Base-by-base conservation (phyloP, 805 yeast species). In the Cyberlindnera amylophila region DNA sequence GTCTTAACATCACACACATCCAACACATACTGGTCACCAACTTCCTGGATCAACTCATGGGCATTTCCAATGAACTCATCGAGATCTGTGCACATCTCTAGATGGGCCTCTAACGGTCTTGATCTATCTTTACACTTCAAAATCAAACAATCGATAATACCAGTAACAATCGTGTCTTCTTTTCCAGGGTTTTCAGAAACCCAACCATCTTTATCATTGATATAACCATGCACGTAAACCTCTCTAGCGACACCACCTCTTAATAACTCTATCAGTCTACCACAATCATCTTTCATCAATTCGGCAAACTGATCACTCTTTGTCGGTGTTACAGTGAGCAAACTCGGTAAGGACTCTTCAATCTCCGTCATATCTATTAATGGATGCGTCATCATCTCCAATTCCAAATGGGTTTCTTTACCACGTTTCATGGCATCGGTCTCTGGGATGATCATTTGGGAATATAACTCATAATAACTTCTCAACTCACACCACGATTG, bases 401-500 rank as follows among this genome's bases (percentile, higher is more conserved):
- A 57, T 26, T 51, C 51, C 23, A 57, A 55, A 58, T 84, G 90
- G 4, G 65, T 64, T 24, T 51, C 53, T 5, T 62, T 55, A 0
- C 91, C 91, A 11, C 63, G 49, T 3, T 44, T 42, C 68, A 82
- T 71, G 3, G 72, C 69, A 3, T 46, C 50, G 4, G 72, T 72
- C 17, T 60, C 59, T 26, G 51, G 57, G 2, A 52, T 52, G 2
- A 58, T 61, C 6, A 71, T 63, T 16, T 70, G 69, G 0, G 81
- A 63, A 50, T 74, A 83, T 0, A 78, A 55, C 18, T 70, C 68
- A 55, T 77, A 84, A 45, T 72, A 69, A 15, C 65, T 69, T 32
- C 78, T 63, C 35, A 84, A 61, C 58, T 85, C 91, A 65, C 93
- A 85, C 86, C 88, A 84, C 13, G 70, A 61, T 26, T 73, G 67